Conservation (phyloP, 257 asterid species). For the Lycium ferocissimum region DNA sequence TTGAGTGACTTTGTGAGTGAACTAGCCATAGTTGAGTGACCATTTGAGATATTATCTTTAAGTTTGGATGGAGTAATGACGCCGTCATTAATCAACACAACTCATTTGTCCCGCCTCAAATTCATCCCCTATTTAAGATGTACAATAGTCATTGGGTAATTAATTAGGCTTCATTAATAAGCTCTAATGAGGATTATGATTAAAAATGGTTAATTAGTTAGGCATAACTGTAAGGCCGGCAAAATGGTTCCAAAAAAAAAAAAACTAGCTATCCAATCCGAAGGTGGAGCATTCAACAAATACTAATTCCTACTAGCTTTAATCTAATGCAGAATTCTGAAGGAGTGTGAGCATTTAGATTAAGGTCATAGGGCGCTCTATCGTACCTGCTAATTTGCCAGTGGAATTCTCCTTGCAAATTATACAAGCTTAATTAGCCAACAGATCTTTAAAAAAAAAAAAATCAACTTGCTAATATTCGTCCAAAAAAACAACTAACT, state of each 20-base stretch:
- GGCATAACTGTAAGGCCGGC: neutral
- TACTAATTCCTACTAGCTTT: conserved; percentile 1
- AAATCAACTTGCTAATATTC: neutral
- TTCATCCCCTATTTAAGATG: too few relatives aligned
- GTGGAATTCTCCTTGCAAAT: neutral
- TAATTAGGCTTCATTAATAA: neutral
- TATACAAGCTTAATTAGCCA: conserved; percentile 8
- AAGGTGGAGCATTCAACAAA: conserved; percentile 1
- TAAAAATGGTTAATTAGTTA: neutral
- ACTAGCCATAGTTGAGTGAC: too few relatives aligned
- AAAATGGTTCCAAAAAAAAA: too few relatives aligned
- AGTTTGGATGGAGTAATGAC: too few relatives aligned
- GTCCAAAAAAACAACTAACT: neutral
- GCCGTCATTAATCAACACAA: too few relatives aligned
- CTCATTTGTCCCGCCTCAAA: too few relatives aligned
- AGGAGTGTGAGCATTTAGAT: conserved; percentile 1
- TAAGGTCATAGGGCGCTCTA: neutral
- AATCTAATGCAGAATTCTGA: conserved; percentile 1
- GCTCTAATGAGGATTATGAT: neutral
- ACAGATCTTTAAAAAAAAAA: neutral
- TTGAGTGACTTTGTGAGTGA: too few relatives aligned
- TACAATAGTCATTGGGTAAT: too few relatives aligned
- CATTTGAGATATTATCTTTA: too few relatives aligned
- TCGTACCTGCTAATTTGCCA: too few relatives aligned
- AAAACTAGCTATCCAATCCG: neutral